Conservation (phyloP, 495 filamentous ascomycete species). For the Pyrenula aspistea region DNA sequence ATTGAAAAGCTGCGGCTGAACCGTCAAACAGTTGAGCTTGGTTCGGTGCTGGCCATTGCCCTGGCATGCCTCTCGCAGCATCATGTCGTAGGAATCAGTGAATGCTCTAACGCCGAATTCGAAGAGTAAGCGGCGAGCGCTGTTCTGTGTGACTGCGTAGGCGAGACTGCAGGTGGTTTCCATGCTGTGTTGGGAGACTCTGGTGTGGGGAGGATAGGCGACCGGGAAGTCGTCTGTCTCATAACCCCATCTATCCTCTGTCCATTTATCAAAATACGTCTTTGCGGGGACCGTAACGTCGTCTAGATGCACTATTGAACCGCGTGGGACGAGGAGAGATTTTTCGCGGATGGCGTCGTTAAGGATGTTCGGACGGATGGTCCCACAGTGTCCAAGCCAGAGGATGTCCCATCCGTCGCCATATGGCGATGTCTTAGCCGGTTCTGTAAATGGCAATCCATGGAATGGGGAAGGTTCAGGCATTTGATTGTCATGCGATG, state of each 20-base stretch:
- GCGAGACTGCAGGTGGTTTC: background rate
- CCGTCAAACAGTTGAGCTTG: background rate
- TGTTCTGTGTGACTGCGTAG: background rate
- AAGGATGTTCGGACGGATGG: slow-evolving; percentile 1
- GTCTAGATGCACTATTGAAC: slow-evolving; percentile 6
- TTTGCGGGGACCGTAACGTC: slow-evolving; percentile 12
- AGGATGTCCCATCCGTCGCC: slow-evolving; percentile 47
- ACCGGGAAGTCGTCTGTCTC: background rate
- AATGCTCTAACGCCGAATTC: background rate
- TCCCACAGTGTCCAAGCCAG: slow-evolving; percentile 41
- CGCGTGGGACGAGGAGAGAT: slow-evolving; percentile 5
- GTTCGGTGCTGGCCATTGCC: background rate
- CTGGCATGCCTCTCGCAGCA: background rate
- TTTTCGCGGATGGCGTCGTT: slow-evolving; percentile 3
- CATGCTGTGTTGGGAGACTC: background rate
- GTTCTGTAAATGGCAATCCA: slow-evolving; percentile 13
- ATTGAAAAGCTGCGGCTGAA: background rate
- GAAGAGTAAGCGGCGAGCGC: background rate
- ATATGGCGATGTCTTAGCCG: slow-evolving; percentile 33
- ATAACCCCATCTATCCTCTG: background rate
- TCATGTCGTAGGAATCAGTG: background rate
- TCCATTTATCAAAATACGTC: slow-evolving; percentile 2
- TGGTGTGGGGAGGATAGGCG: background rate
- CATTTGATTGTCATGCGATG: background rate
- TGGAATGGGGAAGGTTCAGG: slow-evolving; percentile 2